Conservation (phyloP, 768 basidiomycete species). For the Collybia nuda region DNA sequence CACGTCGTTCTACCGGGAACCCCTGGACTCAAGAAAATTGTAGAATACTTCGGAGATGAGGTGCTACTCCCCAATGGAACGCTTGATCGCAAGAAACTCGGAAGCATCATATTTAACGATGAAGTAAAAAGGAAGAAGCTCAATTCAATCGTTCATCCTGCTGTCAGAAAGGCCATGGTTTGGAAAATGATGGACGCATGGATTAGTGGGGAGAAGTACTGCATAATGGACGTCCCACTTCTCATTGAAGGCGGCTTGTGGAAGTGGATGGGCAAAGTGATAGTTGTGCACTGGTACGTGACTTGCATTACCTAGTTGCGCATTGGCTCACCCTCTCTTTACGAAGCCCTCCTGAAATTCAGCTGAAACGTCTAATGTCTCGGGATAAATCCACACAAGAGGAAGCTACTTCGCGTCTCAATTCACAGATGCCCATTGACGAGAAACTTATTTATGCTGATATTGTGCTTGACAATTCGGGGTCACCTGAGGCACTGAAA, state of each 20-base stretch:
- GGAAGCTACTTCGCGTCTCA: slow-evolving; percentile 73
- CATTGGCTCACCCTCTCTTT: neutral
- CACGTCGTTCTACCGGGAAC: slow-evolving; percentile 85
- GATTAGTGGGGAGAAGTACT: slow-evolving; percentile 75
- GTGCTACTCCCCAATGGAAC: slow-evolving; percentile 68
- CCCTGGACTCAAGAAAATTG: slow-evolving; percentile 65
- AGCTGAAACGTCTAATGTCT: slow-evolving; percentile 78
- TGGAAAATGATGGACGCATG: slow-evolving; percentile 68
- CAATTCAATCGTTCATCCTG: slow-evolving; percentile 89
- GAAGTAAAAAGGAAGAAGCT: slow-evolving; percentile 66
- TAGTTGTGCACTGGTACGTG: slow-evolving; percentile 89
- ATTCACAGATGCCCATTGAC: slow-evolving; percentile 77
- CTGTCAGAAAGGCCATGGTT: slow-evolving; percentile 79
- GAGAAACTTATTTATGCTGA: slow-evolving; percentile 86
- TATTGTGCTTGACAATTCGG: slow-evolving; percentile 86
- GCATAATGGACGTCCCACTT: slow-evolving; percentile 88
- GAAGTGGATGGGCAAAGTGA: slow-evolving; percentile 78
- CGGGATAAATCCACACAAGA: slow-evolving; percentile 67
- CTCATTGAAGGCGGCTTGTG: slow-evolving; percentile 88
- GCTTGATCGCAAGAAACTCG: slow-evolving; percentile 82
- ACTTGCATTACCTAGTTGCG: neutral
- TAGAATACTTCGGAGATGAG: slow-evolving; percentile 65
- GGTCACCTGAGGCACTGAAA: slow-evolving; percentile 66
- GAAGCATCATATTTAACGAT: slow-evolving; percentile 83
- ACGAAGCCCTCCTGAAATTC: slow-evolving; percentile 74